Conservation (phyloP, 495 filamentous ascomycete genomes). For the Hapsidospora chrysogenum region DNA sequence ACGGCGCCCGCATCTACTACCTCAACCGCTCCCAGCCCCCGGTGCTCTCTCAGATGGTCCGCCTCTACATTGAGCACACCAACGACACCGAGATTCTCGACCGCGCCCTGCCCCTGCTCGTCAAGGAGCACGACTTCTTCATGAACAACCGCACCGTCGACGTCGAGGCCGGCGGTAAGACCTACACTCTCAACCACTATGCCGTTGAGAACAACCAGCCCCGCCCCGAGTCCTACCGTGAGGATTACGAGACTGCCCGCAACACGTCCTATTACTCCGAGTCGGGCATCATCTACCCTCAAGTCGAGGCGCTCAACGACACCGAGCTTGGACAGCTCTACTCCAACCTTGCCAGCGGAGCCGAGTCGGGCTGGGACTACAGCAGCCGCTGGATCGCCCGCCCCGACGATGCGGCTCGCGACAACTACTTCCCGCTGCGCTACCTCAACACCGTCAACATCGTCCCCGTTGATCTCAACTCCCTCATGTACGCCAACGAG, state of each 20-base stretch:
- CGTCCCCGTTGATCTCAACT: constrained; percentile 31
- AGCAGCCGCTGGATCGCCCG: constrained; percentile 19
- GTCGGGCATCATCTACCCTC: constrained; percentile 29
- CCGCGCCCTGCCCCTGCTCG: constrained; percentile 25
- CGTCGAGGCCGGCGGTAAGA: constrained; percentile 15
- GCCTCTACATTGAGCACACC: constrained; percentile 28
- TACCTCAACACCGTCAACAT: constrained; percentile 23
- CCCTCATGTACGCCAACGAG: constrained; percentile 32
- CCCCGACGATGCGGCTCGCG: constrained; percentile 23
- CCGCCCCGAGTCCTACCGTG: constrained; percentile 30
- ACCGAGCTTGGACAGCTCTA: constrained; percentile 22
- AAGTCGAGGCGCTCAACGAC: constrained; percentile 18
- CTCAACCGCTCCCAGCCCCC: constrained; percentile 32
- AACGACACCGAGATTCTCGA: constrained; percentile 30
- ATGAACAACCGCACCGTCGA: constrained; percentile 22
- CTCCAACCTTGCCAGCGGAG: constrained; percentile 28
- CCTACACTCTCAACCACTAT: constrained; percentile 25
- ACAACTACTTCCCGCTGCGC: constrained; percentile 33
- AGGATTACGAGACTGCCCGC: constrained; percentile 29
- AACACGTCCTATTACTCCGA: constrained; percentile 26
- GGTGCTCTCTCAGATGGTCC: constrained; percentile 30
- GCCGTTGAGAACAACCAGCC: constrained; percentile 29
- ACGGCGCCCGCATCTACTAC: constrained; percentile 31
- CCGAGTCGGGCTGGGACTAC: constrained; percentile 34
- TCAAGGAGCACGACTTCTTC: constrained; percentile 33